Evolutionary conservation across 768 basidiomycete species (phyloP).

Genomic region (Mycena albidolilacea): DNA sequence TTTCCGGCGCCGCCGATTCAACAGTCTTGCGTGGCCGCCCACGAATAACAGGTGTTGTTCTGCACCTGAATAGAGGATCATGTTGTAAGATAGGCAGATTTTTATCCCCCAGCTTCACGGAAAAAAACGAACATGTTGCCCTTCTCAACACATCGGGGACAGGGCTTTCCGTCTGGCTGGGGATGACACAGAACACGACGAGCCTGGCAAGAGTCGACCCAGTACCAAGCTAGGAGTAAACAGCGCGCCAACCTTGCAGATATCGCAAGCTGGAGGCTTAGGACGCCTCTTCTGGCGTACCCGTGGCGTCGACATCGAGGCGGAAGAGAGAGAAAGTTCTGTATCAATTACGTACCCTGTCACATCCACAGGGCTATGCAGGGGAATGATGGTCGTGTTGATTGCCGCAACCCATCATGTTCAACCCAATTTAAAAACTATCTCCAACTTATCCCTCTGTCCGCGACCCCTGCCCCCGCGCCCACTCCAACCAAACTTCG

Average conservation of each 20-base stretch:
- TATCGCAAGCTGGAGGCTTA: neutral
- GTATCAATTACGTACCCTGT: too few relatives aligned
- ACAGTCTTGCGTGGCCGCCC: neutral
- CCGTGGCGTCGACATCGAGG: neutral
- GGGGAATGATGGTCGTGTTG: too few relatives aligned
- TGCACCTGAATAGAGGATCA: neutral
- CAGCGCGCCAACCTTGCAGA: too few relatives aligned
- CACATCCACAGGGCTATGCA: too few relatives aligned
- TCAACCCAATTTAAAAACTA: too few relatives aligned
- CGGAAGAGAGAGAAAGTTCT: neutral
- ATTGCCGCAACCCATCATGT: too few relatives aligned
- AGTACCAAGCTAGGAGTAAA: too few relatives aligned
- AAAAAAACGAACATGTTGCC: neutral
- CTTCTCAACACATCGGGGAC: constrained; percentile 20
- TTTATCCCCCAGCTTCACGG: too few relatives aligned
- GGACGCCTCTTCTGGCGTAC: neutral
- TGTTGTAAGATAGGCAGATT: neutral
- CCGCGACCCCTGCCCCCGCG: too few relatives aligned
- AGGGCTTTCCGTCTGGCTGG: constrained; percentile 2
- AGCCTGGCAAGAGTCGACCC: neutral
- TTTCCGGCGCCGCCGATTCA: neutral
- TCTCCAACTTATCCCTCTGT: too few relatives aligned
- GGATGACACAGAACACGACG: constrained; percentile 23
- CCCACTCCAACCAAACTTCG: too few relatives aligned
- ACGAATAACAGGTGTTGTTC: constrained; percentile 6